Percentiles rank a stretch among this genome's conserved stretches.
phyloP scores from a whole-genome alignment of 2,329 filamentous ascomycete genomes.

The Fusarium abutilonis region DNA sequence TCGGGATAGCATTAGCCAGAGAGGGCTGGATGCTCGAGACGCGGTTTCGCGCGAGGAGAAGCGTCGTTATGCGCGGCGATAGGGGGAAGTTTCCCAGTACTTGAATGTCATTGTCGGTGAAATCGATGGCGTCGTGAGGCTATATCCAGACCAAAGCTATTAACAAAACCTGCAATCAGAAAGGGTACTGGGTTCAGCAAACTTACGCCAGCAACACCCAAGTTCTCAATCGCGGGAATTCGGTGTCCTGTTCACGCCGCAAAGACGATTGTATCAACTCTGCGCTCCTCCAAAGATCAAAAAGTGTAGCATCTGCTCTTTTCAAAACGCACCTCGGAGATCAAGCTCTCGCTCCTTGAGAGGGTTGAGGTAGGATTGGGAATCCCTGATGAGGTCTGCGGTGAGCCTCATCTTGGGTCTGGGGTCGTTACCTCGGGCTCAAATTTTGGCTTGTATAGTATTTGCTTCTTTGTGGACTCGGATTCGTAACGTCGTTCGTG shows the following conservation, averaged over 20 bases:
- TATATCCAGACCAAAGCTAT: conserved; percentile 51
- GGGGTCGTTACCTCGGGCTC: conserved; percentile 41
- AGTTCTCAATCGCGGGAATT: conserved; percentile 96
- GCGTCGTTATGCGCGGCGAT: conserved; percentile 84
- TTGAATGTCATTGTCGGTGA: conserved; percentile 97
- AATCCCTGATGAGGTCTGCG: conserved; percentile 90
- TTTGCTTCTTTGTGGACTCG: not conserved
- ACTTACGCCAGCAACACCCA: conserved; percentile 91
- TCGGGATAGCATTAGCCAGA: conserved; percentile 79
- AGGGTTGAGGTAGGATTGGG: conserved; percentile 97
- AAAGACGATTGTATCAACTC: conserved; percentile 77
- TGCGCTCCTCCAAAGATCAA: conserved; percentile 62
- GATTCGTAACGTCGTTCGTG: conserved; percentile 1
- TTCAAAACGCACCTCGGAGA: conserved; percentile 95
- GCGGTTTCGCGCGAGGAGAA: conserved; percentile 90
- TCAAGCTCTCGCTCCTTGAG: conserved; percentile 99
- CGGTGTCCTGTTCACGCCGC: conserved; percentile 83
- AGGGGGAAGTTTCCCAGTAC: conserved; percentile 91
- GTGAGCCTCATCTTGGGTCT: conserved; percentile 84
- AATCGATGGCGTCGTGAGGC: conserved; percentile 96
- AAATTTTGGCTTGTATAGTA: conserved; percentile 1
- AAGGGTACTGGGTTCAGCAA: conserved; percentile 5
- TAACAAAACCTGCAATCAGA: conserved; percentile 8
- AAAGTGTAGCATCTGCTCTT: conserved; percentile 96
- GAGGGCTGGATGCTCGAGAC: conserved; percentile 81